These are phyloP conservation scores for Thymus mandschuricus DNA, from an alignment of 257 asterid genomes.

Conservation along the genomic window DNA sequence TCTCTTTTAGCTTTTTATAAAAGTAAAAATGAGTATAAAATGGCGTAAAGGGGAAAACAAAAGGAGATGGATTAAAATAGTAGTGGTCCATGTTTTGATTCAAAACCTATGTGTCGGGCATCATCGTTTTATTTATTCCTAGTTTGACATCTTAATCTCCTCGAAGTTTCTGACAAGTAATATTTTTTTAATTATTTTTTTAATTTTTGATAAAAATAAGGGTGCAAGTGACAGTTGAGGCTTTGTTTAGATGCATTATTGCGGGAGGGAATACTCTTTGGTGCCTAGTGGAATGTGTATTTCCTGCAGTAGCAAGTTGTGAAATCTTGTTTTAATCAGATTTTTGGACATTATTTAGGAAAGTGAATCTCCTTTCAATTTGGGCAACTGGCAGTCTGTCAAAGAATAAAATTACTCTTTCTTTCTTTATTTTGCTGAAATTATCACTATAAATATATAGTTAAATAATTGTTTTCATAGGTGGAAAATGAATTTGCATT, in stretches of 20 bases:
- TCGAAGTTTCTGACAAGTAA: constrained; percentile 38
- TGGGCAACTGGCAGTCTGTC: constrained; percentile 10
- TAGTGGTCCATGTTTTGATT: constrained; percentile 41
- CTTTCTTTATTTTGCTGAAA: no score
- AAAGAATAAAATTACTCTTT: neutral
- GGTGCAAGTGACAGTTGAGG: constrained; percentile 36
- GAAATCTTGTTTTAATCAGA: constrained; percentile 41
- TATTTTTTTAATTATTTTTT: constrained; percentile 4
- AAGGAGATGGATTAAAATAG: constrained; percentile 20
- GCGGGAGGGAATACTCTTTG: constrained; percentile 10
- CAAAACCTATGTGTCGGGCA: constrained; percentile 28
- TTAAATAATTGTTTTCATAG: no score
- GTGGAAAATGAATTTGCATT: no score
- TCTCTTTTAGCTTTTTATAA: constrained; percentile 29
- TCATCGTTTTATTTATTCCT: constrained; percentile 37
- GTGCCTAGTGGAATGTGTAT: constrained; percentile 31
- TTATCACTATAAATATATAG: no score
- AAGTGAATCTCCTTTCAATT: constrained; percentile 4
- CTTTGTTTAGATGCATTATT: constrained; percentile 28
- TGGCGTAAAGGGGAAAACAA: constrained; percentile 4
- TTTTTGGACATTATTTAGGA: constrained; percentile 27
- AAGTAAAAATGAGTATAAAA: constrained; percentile 22
- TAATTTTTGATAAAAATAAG: constrained; percentile 23
- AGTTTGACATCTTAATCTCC: constrained; percentile 45
- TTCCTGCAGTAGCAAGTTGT: constrained; percentile 39